phyloP scores from a whole-genome alignment of 352 stramenopile species.

The Discostella stelligera region DNA sequence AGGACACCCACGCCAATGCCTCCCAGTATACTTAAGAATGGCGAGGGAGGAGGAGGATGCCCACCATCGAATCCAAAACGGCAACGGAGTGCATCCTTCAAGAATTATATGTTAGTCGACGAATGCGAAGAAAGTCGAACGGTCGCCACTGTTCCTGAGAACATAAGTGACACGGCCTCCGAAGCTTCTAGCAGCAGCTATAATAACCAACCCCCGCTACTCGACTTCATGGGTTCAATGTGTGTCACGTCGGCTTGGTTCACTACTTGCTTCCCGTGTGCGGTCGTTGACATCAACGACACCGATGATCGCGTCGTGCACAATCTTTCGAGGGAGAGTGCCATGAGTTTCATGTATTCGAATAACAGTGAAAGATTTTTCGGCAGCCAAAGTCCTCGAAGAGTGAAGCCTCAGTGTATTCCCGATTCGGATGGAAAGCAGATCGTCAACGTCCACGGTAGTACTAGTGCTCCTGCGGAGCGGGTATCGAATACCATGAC shows the following conservation, averaged over 20 bases:
- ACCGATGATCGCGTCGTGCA: conserved; percentile 25
- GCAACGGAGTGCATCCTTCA: conserved; percentile 10
- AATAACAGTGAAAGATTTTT: not conserved
- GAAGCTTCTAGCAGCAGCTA: conserved; percentile 20
- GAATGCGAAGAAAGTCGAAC: conserved; percentile 2
- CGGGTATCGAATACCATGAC: conserved; percentile 7
- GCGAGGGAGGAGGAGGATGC: not conserved
- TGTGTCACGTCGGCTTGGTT: conserved; percentile 41
- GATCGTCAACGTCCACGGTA: not conserved
- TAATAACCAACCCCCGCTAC: conserved; percentile 24
- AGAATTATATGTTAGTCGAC: not conserved
- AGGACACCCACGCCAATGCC: conserved; percentile 15
- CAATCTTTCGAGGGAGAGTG: conserved; percentile 33
- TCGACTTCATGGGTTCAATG: conserved; percentile 36
- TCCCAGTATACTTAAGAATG: not conserved
- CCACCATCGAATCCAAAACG: not conserved
- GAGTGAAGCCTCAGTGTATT: not conserved
- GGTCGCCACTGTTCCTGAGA: conserved; percentile 9
- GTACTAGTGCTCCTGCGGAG: not conserved
- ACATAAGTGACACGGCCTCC: conserved; percentile 19
- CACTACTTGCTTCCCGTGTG: conserved; percentile 41
- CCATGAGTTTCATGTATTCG: conserved; percentile 52
- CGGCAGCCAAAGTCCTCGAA: not conserved
- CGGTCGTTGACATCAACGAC: conserved; percentile 45
- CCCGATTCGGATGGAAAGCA: not conserved